Evolutionary conservation across 768 basidiomycete species (phyloP).

Genomic region (Russula abietina): DNA sequence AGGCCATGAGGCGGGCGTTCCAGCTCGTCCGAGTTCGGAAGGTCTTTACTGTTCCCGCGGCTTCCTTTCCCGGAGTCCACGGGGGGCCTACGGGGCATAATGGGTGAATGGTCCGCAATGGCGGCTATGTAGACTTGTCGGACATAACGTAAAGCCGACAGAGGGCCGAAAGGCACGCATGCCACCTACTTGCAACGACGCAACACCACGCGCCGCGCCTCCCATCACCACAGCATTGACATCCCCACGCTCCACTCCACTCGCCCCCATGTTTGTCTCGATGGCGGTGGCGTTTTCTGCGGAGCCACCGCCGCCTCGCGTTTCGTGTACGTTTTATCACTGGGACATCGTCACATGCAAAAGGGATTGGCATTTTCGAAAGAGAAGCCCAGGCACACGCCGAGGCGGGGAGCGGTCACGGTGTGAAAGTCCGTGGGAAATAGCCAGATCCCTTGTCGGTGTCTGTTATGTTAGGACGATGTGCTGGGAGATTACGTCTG

Average conservation of each 20-base stretch:
- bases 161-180: background rate
- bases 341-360: background rate
- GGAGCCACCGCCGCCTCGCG: background rate
- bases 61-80: background rate
- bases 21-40: slow-evolving; percentile 5
- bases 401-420: background rate
- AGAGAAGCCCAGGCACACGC: slow-evolving; percentile 11
- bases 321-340: background rate
- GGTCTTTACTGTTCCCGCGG: background rate
- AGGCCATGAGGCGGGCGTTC: background rate
- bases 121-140: background rate
- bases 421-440: background rate
- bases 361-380: background rate
- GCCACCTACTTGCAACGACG: background rate
- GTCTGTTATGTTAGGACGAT: background rate
- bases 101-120: background rate
- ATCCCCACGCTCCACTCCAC: background rate
- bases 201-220: background rate
- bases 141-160: slow-evolving; percentile 3
- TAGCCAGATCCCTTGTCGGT: background rate
- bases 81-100: background rate
- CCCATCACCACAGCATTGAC: background rate
- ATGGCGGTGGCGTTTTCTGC: background rate
- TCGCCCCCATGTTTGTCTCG: too few relatives aligned
- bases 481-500: slow-evolving; percentile 7